Base-by-base conservation (phyloP, 148 eudicot species). In the Rhododendron simsii region DNA sequence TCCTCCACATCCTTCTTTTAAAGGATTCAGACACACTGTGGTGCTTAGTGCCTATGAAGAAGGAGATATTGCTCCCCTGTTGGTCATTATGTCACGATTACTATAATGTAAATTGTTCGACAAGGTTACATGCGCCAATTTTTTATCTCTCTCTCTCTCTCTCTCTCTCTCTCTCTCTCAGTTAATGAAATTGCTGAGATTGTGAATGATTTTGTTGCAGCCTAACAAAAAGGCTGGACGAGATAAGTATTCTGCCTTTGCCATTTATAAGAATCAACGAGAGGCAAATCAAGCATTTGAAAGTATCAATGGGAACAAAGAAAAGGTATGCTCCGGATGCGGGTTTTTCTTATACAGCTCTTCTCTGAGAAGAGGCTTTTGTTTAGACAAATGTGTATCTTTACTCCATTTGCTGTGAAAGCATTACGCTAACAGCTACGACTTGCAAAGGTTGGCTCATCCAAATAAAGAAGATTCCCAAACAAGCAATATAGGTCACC, bases 231-330 rank as follows among this genome's bases (percentile, higher is more conserved):
- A 87, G 87, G 89, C 85, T 33, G 85, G 84, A 78, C 91, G 91
- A 74, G 90, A 87, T 39, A 91, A 83, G 80, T 95, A 96, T 88
- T 86, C 95, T 44, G 95, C 92, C 76, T 67, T 91, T 59, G 92
- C 90, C 78, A 87, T 86, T 74, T 97, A 92, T 82, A 85, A 86
- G 82, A 90, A 71, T 87, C 92, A 90, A 63, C 86, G 89, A 69
- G 94, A 91, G 85, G 96, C 99, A 48, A 83, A 88, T 78, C 69
- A 90, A 81, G 91, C 96, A 51, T 97, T 90, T 84, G 91, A 91
- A 83, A 86, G 87, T 50, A 85, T 95, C 63, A 84, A 87, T 84
- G 98, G 93, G 69, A 84, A 51, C 63, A 91, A 82, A 71, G 93
- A 80, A 78, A 88, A 88, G 94, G 99, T 95, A 80, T 57, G 84